Conservation (phyloP, 2,329 filamentous ascomycete species). For the Bipolaris victoriae region DNA sequence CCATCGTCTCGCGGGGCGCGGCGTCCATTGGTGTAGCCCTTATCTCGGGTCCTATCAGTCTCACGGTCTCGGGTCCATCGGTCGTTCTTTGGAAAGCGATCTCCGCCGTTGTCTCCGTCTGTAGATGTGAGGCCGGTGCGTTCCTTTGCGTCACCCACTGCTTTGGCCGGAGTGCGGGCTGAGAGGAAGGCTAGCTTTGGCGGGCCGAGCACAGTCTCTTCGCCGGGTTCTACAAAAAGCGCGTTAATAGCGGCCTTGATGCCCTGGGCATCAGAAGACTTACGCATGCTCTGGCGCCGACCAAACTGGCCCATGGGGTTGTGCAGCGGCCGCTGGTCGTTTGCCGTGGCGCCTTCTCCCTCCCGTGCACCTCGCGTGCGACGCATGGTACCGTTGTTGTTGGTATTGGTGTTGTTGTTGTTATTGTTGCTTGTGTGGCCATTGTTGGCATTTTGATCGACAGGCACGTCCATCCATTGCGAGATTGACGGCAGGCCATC, state of each 20-base stretch:
- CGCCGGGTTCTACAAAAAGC: conserved; percentile 61
- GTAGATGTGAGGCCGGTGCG: conserved; percentile 41
- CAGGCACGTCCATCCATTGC: conserved; percentile 89
- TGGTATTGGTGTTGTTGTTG: conserved; percentile 21
- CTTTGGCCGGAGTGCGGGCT: conserved; percentile 58
- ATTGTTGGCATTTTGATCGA: conserved; percentile 36
- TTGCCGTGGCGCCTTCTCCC: conserved; percentile 31
- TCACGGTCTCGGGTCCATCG: conserved; percentile 54
- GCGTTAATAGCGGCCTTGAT: conserved; percentile 39
- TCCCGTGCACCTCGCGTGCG: conserved; percentile 36
- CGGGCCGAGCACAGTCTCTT: conserved; percentile 85
- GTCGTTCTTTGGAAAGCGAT: conserved; percentile 45
- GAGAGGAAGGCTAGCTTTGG: conserved; percentile 84
- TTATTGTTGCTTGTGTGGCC: conserved; percentile 32
- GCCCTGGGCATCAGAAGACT: conserved; percentile 57
- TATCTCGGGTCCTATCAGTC: conserved; percentile 45
- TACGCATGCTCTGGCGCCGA: conserved; percentile 50
- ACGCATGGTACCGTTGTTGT: conserved; percentile 32
- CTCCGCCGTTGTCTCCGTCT: conserved; percentile 49
- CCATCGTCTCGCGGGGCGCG: conserved; percentile 59
- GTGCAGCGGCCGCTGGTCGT: conserved; percentile 39
- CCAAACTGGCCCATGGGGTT: conserved; percentile 48
- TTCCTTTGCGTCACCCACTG: conserved; percentile 46
- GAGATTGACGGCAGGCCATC: conserved; percentile 79
- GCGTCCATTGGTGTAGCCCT: conserved; percentile 48